phyloP scores from a whole-genome alignment of 129 eudicot genomes.

The Mikania micrantha region DNA sequence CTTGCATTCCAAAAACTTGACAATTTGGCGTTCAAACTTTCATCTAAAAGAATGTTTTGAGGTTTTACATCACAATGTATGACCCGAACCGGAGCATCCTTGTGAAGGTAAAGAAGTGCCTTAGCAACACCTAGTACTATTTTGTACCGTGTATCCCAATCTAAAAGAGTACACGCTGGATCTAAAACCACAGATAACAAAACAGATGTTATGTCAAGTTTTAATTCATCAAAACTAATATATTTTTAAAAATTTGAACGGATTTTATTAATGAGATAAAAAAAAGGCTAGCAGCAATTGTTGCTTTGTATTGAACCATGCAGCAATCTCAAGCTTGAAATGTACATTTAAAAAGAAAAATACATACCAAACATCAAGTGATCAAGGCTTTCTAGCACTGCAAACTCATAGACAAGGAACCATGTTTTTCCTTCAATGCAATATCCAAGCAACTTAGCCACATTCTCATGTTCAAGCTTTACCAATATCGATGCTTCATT shows the following conservation, averaged over 20 bases:
- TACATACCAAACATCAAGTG: neutral
- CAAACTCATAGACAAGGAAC: neutral
- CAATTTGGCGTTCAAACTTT: neutral
- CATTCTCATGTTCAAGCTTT: too few relatives aligned
- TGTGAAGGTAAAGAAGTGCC: constrained; percentile 3
- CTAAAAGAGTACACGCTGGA: neutral
- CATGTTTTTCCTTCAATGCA: too few relatives aligned
- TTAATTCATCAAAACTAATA: neutral
- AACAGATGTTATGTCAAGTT: neutral
- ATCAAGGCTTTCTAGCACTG: neutral
- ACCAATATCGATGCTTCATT: too few relatives aligned
- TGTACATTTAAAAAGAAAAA: neutral
- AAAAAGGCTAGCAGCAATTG: neutral
- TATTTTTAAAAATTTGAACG: too few relatives aligned
- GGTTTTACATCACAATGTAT: constrained; percentile 5
- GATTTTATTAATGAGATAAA: neutral
- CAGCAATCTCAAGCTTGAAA: neutral
- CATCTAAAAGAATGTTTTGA: neutral
- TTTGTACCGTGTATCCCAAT: neutral
- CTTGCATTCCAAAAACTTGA: neutral
- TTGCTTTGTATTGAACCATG: neutral
- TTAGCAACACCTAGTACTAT: constrained; percentile 9
- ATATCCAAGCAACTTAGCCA: too few relatives aligned
- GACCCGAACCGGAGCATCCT: neutral
- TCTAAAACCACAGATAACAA: neutral